Conservation (phyloP, 2,329 filamentous ascomycete species). For the Alternaria infectoria region DNA sequence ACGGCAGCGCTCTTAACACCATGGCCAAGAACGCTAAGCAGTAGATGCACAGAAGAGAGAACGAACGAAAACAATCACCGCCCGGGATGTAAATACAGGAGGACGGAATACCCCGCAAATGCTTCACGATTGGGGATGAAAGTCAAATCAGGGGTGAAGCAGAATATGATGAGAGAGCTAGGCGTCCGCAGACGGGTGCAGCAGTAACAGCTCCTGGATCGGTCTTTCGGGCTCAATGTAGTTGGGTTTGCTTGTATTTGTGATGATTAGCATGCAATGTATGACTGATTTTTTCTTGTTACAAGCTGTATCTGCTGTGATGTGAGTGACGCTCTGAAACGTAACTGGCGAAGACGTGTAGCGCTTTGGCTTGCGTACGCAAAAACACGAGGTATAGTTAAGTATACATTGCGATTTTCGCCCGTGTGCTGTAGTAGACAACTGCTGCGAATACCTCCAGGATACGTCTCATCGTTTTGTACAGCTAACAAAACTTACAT, state of each 20-base stretch:
- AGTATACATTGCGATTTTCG: neutral
- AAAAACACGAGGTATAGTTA: neutral
- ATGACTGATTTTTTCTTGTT: slow-evolving; percentile 34
- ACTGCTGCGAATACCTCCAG: neutral
- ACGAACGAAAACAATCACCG: slow-evolving; percentile 19
- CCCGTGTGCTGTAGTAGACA: neutral
- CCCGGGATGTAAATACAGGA: slow-evolving; percentile 45
- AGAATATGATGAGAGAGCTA: slow-evolving; percentile 25
- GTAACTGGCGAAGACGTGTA: neutral
- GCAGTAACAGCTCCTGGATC: slow-evolving; percentile 35
- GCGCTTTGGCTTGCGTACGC: neutral
- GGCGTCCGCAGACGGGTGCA: slow-evolving; percentile 21
- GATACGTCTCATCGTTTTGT: neutral
- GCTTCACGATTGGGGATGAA: slow-evolving; percentile 23
- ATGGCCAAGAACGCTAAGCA: slow-evolving; percentile 77
- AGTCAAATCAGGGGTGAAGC: slow-evolving; percentile 24
- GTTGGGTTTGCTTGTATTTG: slow-evolving; percentile 46
- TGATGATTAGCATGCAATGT: slow-evolving; percentile 49
- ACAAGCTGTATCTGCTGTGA: neutral
- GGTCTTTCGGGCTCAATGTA: slow-evolving; percentile 34
- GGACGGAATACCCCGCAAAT: slow-evolving; percentile 30
- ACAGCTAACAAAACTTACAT: neutral
- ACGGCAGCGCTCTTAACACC: slow-evolving; percentile 95
- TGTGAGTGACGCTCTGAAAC: neutral
- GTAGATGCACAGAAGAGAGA: slow-evolving; percentile 21